These are phyloP conservation scores for Leishmania braziliensis DNA, from an alignment of 208 protist species.

Conservation along the genomic window DNA sequence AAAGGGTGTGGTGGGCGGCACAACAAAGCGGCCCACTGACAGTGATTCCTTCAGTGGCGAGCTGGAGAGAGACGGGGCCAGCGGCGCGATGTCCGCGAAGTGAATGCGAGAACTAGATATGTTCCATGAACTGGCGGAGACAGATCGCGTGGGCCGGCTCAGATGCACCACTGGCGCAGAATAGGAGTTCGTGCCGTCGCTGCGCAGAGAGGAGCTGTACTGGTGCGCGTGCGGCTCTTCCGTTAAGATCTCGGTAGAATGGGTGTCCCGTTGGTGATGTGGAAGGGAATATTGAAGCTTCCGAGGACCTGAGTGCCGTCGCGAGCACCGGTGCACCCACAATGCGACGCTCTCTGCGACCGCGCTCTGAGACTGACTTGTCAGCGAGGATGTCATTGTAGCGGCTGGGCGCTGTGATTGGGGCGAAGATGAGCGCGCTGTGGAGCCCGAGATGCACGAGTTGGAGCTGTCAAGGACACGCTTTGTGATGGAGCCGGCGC, in stretches of 20 bases:
- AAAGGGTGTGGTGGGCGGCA: background rate
- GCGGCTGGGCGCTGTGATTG: background rate
- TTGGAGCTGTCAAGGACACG: conserved; percentile 30
- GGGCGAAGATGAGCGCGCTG: conserved; percentile 7
- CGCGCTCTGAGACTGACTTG: background rate
- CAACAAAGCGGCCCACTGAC: conserved; percentile 6
- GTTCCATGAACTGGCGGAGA: conserved; percentile 9
- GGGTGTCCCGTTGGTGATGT: background rate
- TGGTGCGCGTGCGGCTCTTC: background rate
- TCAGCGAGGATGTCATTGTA: background rate
- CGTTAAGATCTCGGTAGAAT: background rate
- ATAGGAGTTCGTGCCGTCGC: conserved; percentile 1
- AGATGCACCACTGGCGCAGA: conserved; percentile 15
- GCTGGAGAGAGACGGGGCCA: background rate
- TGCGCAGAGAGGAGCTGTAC: conserved; percentile 13
- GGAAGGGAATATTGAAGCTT: background rate
- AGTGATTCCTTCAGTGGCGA: background rate
- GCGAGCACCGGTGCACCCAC: background rate
- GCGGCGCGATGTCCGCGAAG: background rate
- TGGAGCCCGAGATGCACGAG: conserved; percentile 10
- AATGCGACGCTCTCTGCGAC: background rate
- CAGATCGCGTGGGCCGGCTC: conserved; percentile 3
- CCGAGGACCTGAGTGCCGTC: background rate
- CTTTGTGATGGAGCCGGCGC: conserved; percentile 35
- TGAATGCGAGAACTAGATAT: background rate